Evolutionary conservation across 805 yeast genomes (phyloP).

Genomic region (Candida schatavii): DNA sequence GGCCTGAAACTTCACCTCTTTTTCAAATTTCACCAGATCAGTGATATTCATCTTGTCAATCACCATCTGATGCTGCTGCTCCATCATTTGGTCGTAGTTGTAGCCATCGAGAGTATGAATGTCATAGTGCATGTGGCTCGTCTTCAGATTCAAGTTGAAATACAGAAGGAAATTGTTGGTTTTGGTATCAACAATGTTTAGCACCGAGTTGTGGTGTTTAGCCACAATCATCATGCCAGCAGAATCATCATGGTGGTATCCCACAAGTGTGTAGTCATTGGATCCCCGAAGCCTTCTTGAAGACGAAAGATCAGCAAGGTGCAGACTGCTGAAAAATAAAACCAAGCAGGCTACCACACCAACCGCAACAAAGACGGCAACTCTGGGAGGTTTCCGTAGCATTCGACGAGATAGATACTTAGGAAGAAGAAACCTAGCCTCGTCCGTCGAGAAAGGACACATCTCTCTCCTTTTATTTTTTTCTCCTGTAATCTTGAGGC

Average conservation of each 20-base stretch:
- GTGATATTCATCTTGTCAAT: conserved; percentile 2
- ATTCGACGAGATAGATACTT: too few relatives aligned
- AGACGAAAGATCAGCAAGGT: too few relatives aligned
- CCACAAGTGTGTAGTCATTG: conserved; percentile 5
- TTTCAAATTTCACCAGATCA: conserved; percentile 6
- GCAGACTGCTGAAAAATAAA: too few relatives aligned
- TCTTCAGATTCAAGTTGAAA: conserved; percentile 1
- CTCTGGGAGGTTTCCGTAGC: too few relatives aligned
- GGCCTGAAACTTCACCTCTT: conserved; percentile 14
- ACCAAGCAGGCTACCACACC: too few relatives aligned
- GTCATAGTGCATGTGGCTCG: conserved; percentile 10
- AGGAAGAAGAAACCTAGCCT: too few relatives aligned
- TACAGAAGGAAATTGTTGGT: conserved; percentile 14
- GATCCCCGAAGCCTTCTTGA: too few relatives aligned
- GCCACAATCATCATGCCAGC: conserved; percentile 15
- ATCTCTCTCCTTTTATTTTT: too few relatives aligned
- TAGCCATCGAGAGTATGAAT: conserved; percentile 16
- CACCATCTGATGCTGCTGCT: not conserved
- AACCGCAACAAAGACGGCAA: too few relatives aligned
- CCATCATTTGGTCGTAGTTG: conserved; percentile 12
- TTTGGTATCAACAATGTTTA: conserved; percentile 7
- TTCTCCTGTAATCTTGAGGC: too few relatives aligned
- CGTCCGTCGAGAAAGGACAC: too few relatives aligned
- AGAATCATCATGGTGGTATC: conserved; percentile 14
- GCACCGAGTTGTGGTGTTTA: conserved; percentile 7